phyloP scores from a whole-genome alignment of 2,329 filamentous ascomycete species.

The Penicillium vulpinum region DNA sequence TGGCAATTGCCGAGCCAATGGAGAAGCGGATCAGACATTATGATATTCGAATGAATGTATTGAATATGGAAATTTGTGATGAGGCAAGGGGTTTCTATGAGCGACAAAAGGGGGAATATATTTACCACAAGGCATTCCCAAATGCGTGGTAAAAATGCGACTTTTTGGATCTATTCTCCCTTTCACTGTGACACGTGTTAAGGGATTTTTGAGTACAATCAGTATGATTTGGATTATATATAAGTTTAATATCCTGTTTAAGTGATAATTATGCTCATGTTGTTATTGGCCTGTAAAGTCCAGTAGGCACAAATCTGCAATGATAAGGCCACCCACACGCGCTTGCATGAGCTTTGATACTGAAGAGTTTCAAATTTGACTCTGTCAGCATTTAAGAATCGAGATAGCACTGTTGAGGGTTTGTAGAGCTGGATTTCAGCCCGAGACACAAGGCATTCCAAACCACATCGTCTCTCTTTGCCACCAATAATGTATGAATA shows the following conservation, averaged over 20 bases:
- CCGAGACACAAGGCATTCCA: too few species aligned
- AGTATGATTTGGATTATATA: background rate
- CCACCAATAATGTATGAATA: too few species aligned
- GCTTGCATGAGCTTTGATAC: background rate
- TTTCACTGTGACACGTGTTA: background rate
- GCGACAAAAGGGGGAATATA: slow-evolving; percentile 1
- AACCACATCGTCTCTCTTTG: too few species aligned
- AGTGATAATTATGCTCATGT: background rate
- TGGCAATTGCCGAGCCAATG: slow-evolving; percentile 16
- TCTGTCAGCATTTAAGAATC: background rate
- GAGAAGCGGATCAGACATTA: slow-evolving; percentile 14
- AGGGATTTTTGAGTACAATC: background rate
- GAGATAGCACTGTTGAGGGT: background rate
- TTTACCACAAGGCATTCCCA: slow-evolving; percentile 13
- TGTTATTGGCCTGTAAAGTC: too few species aligned
- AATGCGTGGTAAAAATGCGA: background rate
- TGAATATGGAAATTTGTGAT: slow-evolving; percentile 17
- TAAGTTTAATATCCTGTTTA: too few species aligned
- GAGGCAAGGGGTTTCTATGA: slow-evolving; percentile 10
- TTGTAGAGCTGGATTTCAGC: background rate
- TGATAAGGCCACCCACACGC: background rate
- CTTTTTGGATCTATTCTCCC: background rate
- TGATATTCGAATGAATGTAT: slow-evolving; percentile 18
- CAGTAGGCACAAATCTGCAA: background rate
- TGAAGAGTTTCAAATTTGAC: background rate